Conservation (phyloP, 2,329 filamentous ascomycete genomes). For the Sporothrix globosa region DNA sequence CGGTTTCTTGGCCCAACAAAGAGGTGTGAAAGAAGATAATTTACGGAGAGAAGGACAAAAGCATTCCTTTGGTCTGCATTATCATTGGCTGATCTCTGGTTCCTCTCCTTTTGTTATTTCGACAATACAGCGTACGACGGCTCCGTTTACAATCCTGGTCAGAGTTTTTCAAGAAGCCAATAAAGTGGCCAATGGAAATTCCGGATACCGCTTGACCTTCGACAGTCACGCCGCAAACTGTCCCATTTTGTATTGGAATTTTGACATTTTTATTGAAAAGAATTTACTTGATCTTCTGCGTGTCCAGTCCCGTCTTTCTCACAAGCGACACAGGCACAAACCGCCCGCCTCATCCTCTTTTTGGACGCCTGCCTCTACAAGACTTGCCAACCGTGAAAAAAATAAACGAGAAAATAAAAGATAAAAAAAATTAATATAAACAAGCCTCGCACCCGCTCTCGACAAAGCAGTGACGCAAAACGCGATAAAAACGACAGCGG, state of each 20-base stretch:
- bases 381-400: neutral
- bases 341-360: neutral
- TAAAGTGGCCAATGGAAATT: no score
- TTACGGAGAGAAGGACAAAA: neutral
- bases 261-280: constrained; percentile 3
- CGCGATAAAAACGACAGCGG: neutral
- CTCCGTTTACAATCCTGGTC: neutral
- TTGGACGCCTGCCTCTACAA: constrained; percentile 10
- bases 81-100: neutral
- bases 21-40: neutral
- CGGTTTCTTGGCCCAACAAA: neutral
- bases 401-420: neutral
- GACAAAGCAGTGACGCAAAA: neutral
- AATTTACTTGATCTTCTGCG: neutral
- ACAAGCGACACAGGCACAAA: neutral
- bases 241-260: neutral
- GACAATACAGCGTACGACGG: neutral
- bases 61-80: neutral
- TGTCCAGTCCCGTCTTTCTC: neutral
- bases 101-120: neutral
- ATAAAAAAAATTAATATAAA: neutral
- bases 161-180: neutral
- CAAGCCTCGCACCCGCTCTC: neutral
- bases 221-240: neutral
- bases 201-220: neutral